phyloP scores from a whole-genome alignment of 2,329 filamentous ascomycete species.

The Arthrobotrys sinensis region DNA sequence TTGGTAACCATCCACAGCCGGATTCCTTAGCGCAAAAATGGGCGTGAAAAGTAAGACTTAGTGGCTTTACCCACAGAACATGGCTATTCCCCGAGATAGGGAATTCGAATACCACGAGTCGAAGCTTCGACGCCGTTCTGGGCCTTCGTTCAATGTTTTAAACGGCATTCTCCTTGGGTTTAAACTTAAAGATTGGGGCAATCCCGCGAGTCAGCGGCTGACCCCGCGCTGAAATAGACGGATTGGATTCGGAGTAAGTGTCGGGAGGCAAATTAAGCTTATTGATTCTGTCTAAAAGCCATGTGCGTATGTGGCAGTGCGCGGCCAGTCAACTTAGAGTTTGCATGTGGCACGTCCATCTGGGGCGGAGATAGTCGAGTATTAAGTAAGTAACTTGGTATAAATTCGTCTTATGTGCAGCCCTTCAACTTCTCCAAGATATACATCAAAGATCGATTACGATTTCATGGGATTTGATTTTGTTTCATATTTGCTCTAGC shows the following conservation, averaged over 20 bases:
- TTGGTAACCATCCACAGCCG: too few species aligned
- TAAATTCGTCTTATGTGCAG: too few species aligned
- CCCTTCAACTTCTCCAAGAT: background rate
- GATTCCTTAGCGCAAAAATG: too few species aligned
- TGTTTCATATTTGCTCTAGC: background rate
- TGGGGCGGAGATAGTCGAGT: background rate
- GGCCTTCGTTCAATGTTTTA: background rate
- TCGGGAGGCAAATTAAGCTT: constrained; percentile 9
- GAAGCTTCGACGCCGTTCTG: background rate
- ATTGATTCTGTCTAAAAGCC: background rate
- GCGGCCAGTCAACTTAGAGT: background rate
- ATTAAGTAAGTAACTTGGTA: too few species aligned
- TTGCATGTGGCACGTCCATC: background rate
- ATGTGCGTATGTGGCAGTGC: background rate
- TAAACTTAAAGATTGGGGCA: background rate
- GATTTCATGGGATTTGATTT: background rate
- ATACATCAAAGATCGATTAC: too few species aligned
- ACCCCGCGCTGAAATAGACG: background rate
- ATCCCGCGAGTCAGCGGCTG: background rate
- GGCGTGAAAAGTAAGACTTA: too few species aligned
- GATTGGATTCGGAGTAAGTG: background rate
- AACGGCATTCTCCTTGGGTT: background rate
- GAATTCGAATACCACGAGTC: too few species aligned
- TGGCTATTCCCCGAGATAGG: constrained; percentile 1
- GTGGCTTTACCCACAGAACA: too few species aligned